Evolutionary conservation across 2,329 filamentous ascomycete genomes (phyloP).

Genomic region (Alternaria alternata): DNA sequence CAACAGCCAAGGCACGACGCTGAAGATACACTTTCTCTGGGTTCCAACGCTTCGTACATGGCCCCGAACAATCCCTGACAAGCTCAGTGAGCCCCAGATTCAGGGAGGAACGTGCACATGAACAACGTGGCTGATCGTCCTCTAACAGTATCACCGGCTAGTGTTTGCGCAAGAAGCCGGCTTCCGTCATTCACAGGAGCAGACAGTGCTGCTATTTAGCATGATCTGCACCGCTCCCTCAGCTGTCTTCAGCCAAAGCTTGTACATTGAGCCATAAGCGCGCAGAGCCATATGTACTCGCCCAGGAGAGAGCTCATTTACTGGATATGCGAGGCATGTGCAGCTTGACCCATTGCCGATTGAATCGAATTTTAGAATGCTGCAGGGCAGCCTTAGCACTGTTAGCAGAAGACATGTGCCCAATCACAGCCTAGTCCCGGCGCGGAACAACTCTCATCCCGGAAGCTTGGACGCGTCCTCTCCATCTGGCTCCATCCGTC

Average conservation of each 20-base stretch:
- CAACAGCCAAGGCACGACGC: not conserved
- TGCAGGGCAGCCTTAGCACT: conserved; percentile 11
- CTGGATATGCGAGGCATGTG: conserved; percentile 1
- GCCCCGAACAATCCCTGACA: conserved; percentile 7
- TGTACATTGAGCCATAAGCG: not conserved
- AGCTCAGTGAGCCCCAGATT: conserved; percentile 7
- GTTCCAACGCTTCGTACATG: not conserved
- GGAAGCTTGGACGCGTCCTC: conserved; percentile 2
- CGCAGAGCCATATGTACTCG: not conserved
- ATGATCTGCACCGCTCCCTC: not conserved
- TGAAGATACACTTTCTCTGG: not conserved
- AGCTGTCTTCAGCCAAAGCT: not conserved
- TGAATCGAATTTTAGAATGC: conserved; percentile 4
- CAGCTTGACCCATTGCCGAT: conserved; percentile 7
- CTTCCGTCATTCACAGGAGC: not conserved
- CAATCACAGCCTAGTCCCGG: conserved; percentile 4
- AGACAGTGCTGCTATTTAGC: not conserved
- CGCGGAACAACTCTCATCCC: conserved; percentile 2
- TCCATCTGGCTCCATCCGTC: conserved; percentile 1
- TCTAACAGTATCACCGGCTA: not conserved
- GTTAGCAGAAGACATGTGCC: not conserved
- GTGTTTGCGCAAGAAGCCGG: not conserved
- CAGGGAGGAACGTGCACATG: conserved; percentile 9
- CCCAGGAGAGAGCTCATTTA: conserved; percentile 3
- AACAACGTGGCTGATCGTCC: conserved; percentile 17